Evolutionary conservation across 2,329 filamentous ascomycete genomes (phyloP).

Genomic region (Claviceps sp.): DNA sequence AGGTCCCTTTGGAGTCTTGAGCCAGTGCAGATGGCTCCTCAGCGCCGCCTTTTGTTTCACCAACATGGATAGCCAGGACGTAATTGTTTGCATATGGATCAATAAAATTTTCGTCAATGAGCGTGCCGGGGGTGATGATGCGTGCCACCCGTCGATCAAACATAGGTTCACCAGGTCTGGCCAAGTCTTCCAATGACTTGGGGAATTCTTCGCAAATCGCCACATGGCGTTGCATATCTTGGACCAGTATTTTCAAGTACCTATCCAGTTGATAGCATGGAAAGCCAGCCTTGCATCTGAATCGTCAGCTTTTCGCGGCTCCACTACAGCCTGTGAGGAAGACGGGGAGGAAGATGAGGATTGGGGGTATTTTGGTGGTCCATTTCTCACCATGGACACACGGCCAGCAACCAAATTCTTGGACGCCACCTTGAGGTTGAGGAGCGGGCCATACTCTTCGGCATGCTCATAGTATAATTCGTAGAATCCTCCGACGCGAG

Average conservation of each 20-base stretch:
- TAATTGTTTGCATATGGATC: constrained; percentile 91
- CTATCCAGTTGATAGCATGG: constrained; percentile 86
- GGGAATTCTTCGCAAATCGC: constrained; percentile 90
- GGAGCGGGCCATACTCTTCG: constrained; percentile 69
- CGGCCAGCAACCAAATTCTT: constrained; percentile 67
- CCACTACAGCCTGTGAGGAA: background rate
- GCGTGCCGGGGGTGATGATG: constrained; percentile 83
- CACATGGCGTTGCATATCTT: constrained; percentile 81
- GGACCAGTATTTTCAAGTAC: constrained; percentile 83
- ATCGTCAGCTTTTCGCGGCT: background rate
- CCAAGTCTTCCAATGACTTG: constrained; percentile 53
- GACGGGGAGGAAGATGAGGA: background rate
- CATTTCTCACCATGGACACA: constrained; percentile 62
- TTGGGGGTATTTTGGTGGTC: background rate
- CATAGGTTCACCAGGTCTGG: constrained; percentile 64
- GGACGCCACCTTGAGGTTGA: constrained; percentile 75
- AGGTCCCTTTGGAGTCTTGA: constrained; percentile 1
- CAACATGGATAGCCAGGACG: constrained; percentile 63
- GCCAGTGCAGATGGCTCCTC: background rate
- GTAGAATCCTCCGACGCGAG: constrained; percentile 89
- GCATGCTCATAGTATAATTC: constrained; percentile 97
- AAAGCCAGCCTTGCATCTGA: constrained; percentile 58
- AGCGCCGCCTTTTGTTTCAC: background rate
- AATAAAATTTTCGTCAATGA: constrained; percentile 97
- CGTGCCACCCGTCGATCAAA: constrained; percentile 77